Evolutionary conservation across 352 stramenopile genomes (phyloP), one percentile per base, ranked within the genome.

Genomic region (Phytophthora chlamydospora): DNA sequence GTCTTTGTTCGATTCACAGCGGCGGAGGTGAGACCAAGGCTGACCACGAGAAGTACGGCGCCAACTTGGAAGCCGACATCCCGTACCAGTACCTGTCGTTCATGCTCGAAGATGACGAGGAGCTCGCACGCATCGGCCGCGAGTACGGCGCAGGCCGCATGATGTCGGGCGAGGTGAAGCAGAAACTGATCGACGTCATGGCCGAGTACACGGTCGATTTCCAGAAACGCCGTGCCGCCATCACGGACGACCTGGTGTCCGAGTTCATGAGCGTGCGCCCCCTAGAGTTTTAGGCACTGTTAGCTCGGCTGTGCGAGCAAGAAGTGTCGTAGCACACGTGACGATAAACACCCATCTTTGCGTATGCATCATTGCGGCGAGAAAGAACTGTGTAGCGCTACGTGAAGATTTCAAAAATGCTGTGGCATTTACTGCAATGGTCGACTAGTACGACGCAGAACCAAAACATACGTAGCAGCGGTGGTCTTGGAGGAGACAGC

Each of bases 41-140:
- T 55, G 83, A 99, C 66, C 98, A 99, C 74, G 82, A 98, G 65
- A 96, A 99, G 64, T 92, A 98, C 44, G 98, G 98, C 40, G 98
- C 98, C 31, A 98, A 99, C 82, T 77, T 99, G 33, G 95, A 99
- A 31, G 88, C 98, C 6, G 98, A 99, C 75, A 98, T 99, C 36
- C 86, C 95, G 36, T 99, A 98, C 76, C 97, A 99, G 83, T 99
- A 98, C 88, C 74, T 99, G 43, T 92, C 85, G 38, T 99, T 99
- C 78, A 99, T 99, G 80, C 83, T 99, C 41, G 97, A 99, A 64
- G 97, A 99, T 67, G 98, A 99, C 65, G 96, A 98, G 9, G 88
- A 99, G 75, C 84, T 99, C 46, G 87, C 74, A 19, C 75, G 88
- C 49, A 97, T 98, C 62, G 96, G 85, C 14, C 66, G 82, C n/a